Evolutionary conservation across 75 land plant species (phyloP).

Genomic region (Cryptomeria japonica): DNA sequence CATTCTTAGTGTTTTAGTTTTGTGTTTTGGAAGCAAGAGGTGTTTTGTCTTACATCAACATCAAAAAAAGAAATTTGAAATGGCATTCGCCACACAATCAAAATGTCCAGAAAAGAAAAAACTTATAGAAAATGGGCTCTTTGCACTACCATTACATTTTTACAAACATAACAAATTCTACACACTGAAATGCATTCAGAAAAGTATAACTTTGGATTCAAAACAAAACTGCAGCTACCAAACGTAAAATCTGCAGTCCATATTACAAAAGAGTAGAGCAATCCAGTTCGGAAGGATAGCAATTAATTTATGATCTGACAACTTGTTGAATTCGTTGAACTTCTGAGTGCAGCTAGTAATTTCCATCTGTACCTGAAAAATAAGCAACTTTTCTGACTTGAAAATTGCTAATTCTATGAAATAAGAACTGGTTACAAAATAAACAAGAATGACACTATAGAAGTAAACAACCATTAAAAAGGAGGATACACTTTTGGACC

Average conservation of each 20-base stretch:
- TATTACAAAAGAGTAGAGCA: not conserved
- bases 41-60: too few relatives aligned
- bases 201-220: not conserved
- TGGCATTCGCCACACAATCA: not conserved
- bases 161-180: not conserved
- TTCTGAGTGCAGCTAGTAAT: not conserved
- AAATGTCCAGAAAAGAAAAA: not conserved
- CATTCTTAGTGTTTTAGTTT: too few relatives aligned
- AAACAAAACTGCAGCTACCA: not conserved
- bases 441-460: not conserved
- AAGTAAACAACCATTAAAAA: too few relatives aligned
- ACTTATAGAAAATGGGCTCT: not conserved
- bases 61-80: not conserved
- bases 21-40: too few relatives aligned
- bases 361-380: constrained; percentile 10
- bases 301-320: not conserved
- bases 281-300: not conserved
- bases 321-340: not conserved
- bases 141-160: not conserved
- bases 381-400: not conserved
- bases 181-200: not conserved
- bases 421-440: not conserved
- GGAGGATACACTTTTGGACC: too few relatives aligned
- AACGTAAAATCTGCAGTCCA: constrained; percentile 6
- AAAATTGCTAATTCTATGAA: not conserved